Evolutionary conservation across 2,329 filamentous ascomycete genomes (phyloP), one percentile per base, ranked within the genome.

Genomic region (Colletotrichum incanum): DNA sequence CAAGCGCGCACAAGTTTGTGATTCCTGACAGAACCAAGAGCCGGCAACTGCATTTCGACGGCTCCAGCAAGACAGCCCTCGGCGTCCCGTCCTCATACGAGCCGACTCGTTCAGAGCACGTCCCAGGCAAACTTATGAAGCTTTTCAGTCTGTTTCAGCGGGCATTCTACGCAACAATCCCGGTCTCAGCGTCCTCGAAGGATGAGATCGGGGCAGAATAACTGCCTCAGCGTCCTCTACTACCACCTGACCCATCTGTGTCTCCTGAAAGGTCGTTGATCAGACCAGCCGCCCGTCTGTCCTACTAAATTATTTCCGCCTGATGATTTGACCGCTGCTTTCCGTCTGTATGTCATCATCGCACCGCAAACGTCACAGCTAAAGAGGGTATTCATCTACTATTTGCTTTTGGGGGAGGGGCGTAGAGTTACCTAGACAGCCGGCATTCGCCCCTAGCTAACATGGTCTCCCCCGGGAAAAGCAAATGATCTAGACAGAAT

Each of bases 401-500:
- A 52, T 6, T 26, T 12, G 7, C 45, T 16, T 31, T 31, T 5
- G 31, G 60, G 45, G 49, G 28, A 26, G 43, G 23, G 34, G 31
- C 26, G 31, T 28, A 41, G 7, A 12, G 16, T 7, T 31, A n/a
- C 28, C 16, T 49, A 20, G 34, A 18, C n/a, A 14, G n/a, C n/a
- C 59, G 34, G 31, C 34, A 39, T 47, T 52, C 16, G 43, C 28
- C 60, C 60, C 45, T 50, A 20, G 20, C 20, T 7, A 37, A 43
- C 58, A 61, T 61, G 58, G 58, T 50, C 45, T 39, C n/a, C 31
- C 56, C 60, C 16, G 31, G 60, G 34, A 41, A 9, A 14, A 20
- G 14, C n/a, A 39, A 37, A 62, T 20, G 45, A 39, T 39, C 60
- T 52, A 62, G 45, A 39, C 60, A 14, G 31, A 23, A 20, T 39